A percentile compares a stretch with the other conserved stretches of the same genome.
Conservation (phyloP, 2,329 filamentous ascomycete species). For the Aspergillus aculeatinus region DNA sequence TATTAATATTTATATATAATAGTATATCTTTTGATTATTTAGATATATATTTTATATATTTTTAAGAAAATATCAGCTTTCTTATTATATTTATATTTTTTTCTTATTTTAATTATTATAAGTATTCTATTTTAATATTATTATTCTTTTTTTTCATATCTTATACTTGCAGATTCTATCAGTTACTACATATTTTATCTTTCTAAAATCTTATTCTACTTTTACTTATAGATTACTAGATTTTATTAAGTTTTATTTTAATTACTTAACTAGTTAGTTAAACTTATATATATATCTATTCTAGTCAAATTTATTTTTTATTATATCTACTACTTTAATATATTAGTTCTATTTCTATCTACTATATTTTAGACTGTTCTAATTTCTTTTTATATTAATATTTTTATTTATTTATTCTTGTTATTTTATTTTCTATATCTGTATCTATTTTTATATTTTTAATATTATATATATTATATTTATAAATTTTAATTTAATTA, state of each 20-base stretch:
- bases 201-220: too few species aligned
- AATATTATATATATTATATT: too few species aligned
- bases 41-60: background rate
- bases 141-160: too few species aligned
- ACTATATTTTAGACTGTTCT: too few species aligned
- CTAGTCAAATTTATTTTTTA: background rate
- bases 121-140: background rate
- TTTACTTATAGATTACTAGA: background rate
- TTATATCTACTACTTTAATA: too few species aligned
- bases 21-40: too few species aligned
- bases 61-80: background rate
- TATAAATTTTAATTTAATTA: too few species aligned
- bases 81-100: background rate
- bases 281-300: background rate
- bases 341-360: too few species aligned
- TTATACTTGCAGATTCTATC: background rate
- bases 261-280: background rate
- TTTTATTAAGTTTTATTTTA: background rate
- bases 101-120: background rate
- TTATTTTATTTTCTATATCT: too few species aligned
- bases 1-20: background rate
- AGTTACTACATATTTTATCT: background rate
- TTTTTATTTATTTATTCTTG: too few species aligned
- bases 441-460: too few species aligned
- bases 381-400: too few species aligned